phyloP scores from a whole-genome alignment of 148 eudicot species.

The Vaccinium myrtillus region DNA sequence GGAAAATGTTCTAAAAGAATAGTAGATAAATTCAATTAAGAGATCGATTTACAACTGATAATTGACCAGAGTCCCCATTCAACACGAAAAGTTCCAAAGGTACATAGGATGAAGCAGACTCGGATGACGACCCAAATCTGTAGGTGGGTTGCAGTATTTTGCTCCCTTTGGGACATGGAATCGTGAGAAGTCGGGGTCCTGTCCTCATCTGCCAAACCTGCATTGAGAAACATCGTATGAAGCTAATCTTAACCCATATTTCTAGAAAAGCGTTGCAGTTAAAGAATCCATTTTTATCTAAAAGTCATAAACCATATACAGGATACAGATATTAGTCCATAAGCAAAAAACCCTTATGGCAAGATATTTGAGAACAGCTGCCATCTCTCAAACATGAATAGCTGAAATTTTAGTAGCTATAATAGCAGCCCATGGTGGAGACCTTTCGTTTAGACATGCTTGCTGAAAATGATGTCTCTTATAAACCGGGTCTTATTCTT shows the following conservation, averaged over 20 bases:
- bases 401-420: neutral
- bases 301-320: neutral
- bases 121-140: constrained; percentile 62
- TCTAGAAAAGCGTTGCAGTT: neutral
- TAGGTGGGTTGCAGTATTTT: constrained; percentile 92
- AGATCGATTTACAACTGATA: constrained; percentile 66
- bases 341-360: neutral
- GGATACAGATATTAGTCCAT: neutral
- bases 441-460: neutral
- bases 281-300: neutral
- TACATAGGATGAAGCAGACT: constrained; percentile 52
- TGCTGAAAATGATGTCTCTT: neutral
- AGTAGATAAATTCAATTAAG: constrained; percentile 28
- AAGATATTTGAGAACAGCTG: neutral
- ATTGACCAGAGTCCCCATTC: constrained; percentile 90
- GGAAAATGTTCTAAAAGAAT: neutral
- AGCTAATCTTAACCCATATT: neutral
- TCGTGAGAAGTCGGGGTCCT: constrained; percentile 70
- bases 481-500: neutral
- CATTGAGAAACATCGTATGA: constrained; percentile 10
- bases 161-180: constrained; percentile 80
- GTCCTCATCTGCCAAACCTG: constrained; percentile 99
- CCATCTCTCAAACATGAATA: neutral
- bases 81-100: constrained; percentile 89
- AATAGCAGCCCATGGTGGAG: neutral